Conservation (phyloP, 352 stramenopile species). For the Globisporangium viniferum region DNA sequence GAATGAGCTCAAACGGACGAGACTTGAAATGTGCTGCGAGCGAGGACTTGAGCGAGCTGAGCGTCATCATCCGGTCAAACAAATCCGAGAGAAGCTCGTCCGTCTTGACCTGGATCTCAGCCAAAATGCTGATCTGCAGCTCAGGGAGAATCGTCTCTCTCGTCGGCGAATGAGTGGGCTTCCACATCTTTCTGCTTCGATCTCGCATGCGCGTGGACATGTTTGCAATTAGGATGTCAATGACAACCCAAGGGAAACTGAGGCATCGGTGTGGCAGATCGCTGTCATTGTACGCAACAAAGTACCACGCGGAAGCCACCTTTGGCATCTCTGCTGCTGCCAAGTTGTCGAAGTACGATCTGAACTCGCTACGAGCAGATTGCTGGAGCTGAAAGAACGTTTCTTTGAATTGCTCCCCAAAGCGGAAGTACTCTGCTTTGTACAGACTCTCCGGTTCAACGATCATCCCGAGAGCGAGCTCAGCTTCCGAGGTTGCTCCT, state of each 20-base stretch:
- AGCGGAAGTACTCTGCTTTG: slow-evolving; percentile 76
- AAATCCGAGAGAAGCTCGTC: slow-evolving; percentile 52
- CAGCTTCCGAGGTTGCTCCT: slow-evolving; percentile 54
- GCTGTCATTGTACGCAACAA: slow-evolving; percentile 47
- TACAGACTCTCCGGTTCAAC: slow-evolving; percentile 53
- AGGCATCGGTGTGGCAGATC: slow-evolving; percentile 31
- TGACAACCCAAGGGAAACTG: slow-evolving; percentile 77
- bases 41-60: slow-evolving; percentile 37
- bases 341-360: slow-evolving; percentile 19
- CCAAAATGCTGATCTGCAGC: slow-evolving; percentile 59
- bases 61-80: slow-evolving; percentile 63
- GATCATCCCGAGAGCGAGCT: slow-evolving; percentile 76
- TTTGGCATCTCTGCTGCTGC: slow-evolving; percentile 26
- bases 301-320: slow-evolving; percentile 71
- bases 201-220: slow-evolving; percentile 23
- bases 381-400: slow-evolving; percentile 48
- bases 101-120: slow-evolving; percentile 41
- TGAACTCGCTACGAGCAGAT: slow-evolving; percentile 50
- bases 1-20: slow-evolving; percentile 40
- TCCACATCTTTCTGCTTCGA: slow-evolving; percentile 24
- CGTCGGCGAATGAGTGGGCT: slow-evolving; percentile 20
- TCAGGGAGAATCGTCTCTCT: slow-evolving; percentile 41
- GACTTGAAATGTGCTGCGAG: slow-evolving; percentile 40
- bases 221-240: slow-evolving; percentile 47
- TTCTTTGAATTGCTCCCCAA: slow-evolving; percentile 69